phyloP scores from a whole-genome alignment of 129 eudicot species.

The Heracleum sosnowskyi region DNA sequence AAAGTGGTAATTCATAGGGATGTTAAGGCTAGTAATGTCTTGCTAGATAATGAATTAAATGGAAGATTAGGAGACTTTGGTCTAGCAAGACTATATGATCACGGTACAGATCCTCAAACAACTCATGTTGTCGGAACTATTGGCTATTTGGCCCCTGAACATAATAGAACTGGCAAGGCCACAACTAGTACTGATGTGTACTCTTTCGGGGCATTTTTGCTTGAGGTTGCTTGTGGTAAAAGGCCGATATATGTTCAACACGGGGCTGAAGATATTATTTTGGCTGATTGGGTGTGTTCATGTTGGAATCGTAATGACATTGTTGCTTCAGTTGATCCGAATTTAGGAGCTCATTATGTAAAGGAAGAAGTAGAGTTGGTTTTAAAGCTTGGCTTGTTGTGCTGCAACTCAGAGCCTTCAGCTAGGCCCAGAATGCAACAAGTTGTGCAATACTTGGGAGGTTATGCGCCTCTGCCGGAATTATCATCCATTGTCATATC shows the following conservation, averaged over 20 bases:
- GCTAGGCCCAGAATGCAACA: constrained; percentile 36
- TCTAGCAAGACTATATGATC: constrained; percentile 31
- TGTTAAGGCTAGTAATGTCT: constrained; percentile 27
- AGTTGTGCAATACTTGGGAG: constrained; percentile 27
- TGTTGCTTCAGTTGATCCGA: constrained; percentile 13
- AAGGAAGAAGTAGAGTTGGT: constrained; percentile 23
- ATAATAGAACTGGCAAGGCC: constrained; percentile 28
- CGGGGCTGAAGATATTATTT: constrained; percentile 21
- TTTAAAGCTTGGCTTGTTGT: constrained; percentile 29
- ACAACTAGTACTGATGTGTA: constrained; percentile 33
- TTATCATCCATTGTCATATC: not conserved
- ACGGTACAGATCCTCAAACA: constrained; percentile 18
- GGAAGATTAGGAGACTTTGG: constrained; percentile 16
- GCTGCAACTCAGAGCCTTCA: constrained; percentile 21
- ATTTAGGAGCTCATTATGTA: constrained; percentile 11
- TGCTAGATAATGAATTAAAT: constrained; percentile 34
- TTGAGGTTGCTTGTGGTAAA: constrained; percentile 32
- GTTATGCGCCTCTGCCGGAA: not conserved
- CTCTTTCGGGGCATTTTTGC: constrained; percentile 24
- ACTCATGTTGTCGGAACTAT: constrained; percentile 30
- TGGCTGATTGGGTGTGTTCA: constrained; percentile 29
- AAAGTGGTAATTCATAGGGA: constrained; percentile 2
- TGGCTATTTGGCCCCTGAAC: constrained; percentile 33
- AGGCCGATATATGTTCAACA: constrained; percentile 15
- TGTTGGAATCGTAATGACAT: constrained; percentile 13